Base-by-base conservation (phyloP, 2,329 filamentous ascomycete genomes). In the Cladosporium oxysporum region DNA sequence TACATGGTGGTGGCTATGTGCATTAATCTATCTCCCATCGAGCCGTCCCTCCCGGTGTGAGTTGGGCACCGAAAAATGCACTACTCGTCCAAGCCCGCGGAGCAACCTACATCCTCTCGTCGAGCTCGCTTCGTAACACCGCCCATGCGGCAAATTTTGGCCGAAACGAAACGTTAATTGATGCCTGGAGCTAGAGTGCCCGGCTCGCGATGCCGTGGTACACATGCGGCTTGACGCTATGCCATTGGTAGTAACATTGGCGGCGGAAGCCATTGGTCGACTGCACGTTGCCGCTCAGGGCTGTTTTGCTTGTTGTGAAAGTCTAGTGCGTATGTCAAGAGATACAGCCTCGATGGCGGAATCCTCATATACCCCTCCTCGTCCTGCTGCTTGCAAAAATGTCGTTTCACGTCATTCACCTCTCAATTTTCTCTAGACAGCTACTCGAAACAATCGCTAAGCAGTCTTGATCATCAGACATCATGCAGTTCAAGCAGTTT, bases 401-500 rank as follows among this genome's bases (percentile, higher is more conserved):
- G 3, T 26, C 10, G 11, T 28, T 35, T 14, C 3, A 11, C 7
- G 55, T 14, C 16, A 59, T 37, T 18, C 33, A 16, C 16, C 28
- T 26, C 57, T 29, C 37, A 31, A 10, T 58, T 41, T n/a, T 21
- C 12, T 8, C 10, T 5, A 35, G 12, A 33, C 23, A 21, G 55
- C 31, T 26, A 37, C n/a, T 26, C 21, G 14, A 23, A 26, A 58
- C n/a, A 26, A 59, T 59, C 57, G 23, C 23, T 29, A 47, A 41
- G 31, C n/a, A 41, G 23, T 16, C 21, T 16, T 35, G 33, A 37
- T 23, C 7, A 55, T 21, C 28, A 33, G 52, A 18, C 35, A 47
- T 47, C 23, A 82, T 82, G 80, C 75, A 77, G 35, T 74, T 77
- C 72, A 81, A 79, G 70, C 69, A 71, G 31, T 69, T 80, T 60